Base-by-base conservation (phyloP, 2,329 filamentous ascomycete genomes). In the Amauroascus verrucosus region DNA sequence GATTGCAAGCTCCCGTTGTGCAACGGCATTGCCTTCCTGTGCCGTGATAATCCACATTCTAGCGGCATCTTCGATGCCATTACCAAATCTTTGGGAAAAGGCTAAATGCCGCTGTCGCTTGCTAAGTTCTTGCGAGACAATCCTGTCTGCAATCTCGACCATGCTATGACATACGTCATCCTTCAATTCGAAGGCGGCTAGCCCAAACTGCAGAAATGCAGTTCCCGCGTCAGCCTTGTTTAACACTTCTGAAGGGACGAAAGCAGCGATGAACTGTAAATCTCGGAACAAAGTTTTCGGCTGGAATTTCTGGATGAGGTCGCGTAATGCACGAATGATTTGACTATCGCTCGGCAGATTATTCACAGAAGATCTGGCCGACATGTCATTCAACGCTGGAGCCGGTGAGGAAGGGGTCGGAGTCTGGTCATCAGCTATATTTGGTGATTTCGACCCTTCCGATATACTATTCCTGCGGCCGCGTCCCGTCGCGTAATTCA, bases 11-110 rank as follows among this genome's bases (percentile, higher is more conserved):
- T 98, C 93, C 48, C 93, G 83, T 72, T 97, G 90, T 4, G 91
- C 90, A 11, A 87, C 86, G 0, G 89, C 79, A 56, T 90, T 82
- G 37, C 91, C 90, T 70, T 98, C 93, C 66, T 90, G 93, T 14
- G 93, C 93, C 1, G 90, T 91, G 65, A 96, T 93, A 57, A 88
- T 85, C 77, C 88, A 88, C 83, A 97, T 93, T 60, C 80, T 82
- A 2, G 86, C 90, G 0, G 89, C 91, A 65, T 96, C 88, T 45
- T 82, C 79, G 53, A 82, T 66, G 24, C 63, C 62, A 58, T 67
- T 60, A 35, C 64, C 62, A 3, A 63, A 57, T 1, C 63, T 61
- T 20, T 62, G 58, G 33, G 63, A 62, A 54, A 64, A 64, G 11
- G 62, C 62, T 47, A 70, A 65, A 9, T 69, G 67, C 28, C 66